Base-by-base conservation (phyloP, 495 filamentous ascomycete genomes). In the Podospora didyma region DNA sequence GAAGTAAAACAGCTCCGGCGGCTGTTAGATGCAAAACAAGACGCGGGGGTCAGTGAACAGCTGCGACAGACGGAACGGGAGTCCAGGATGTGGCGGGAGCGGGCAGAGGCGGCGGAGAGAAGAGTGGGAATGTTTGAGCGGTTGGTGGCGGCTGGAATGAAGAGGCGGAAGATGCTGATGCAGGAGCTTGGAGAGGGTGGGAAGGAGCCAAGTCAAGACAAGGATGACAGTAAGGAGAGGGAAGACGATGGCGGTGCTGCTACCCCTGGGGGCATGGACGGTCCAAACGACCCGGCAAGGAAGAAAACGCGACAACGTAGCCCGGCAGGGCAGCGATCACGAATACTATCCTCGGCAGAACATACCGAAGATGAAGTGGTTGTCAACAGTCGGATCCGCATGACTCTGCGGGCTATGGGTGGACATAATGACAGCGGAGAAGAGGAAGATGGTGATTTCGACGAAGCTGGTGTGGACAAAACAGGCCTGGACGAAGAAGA, bases 21-120 rank as follows among this genome's bases (percentile, higher is more conserved):
- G 7, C 66, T 71, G 49, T 46, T 82, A n/a, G 70, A 75, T 37
- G 66, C 73, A 19, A 62, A 62, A 31, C 54, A 64, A 20, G 60
- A 73, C 17, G 59, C 50, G 21, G 19, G 2, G 47, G 46, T 82
- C 41, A 70, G 69, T 39, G 72, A 77, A 53, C 69, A 76, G 57
- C 65, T 85, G 28, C 62, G 71, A 17, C 58, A 69, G 3, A 69
- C 73, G n/a, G 73, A 71, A 50, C 66, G 66, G 22, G 78, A 82
- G 46, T 62, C 69, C 41, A 56, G 64, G 28, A 64, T 67, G 49
- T 86, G 82, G 81, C 73, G 71, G 50, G 67, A 64, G 23, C 67
- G 78, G 49, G 82, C 82, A 1, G 73, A 81, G 63, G 60, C 66
- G 12, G 79, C 80, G 0, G 80, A 85, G 70, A 73, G 67, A 60